Evolutionary conservation across 2,329 filamentous ascomycete species (phyloP), one percentile per base, ranked within the genome.

Genomic region (Ophiocordyceps camponoti-floridani): DNA sequence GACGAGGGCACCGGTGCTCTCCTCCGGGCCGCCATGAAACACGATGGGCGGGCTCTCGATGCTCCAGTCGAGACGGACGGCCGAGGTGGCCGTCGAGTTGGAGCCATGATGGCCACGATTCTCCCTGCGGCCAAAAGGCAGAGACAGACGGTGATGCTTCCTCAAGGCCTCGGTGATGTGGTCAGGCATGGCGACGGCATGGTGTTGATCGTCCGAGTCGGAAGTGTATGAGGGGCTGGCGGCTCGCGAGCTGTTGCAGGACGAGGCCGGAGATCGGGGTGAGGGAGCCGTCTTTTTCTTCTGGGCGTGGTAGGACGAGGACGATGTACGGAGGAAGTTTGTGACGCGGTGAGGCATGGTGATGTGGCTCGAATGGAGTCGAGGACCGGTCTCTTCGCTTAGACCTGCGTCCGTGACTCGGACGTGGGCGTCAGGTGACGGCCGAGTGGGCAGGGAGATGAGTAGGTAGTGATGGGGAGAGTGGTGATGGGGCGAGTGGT

Each of bases 11-110:
- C 89, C 89, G 3, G 81, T 82, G 53, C 87, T 94, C 51, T 75
- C 72, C 49, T 79, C 72, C 1, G 84, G 70, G 23, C 73, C 68
- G 49, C 87, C 87, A 56, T 91, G 84, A 63, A 94, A 81, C 41
- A 95, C 75, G 16, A 89, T 71, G 3, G 88, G 88, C 1, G 87
- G 86, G 12, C 84, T 93, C 67, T 95, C 88, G 50, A 95, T 82
- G 53, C 65, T 69, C 67, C 70, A 75, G 47, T 68, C 62, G 16
- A 77, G 55, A 1, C 62, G 53, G 66, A 46, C 64, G 62, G 46
- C 40, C 40, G 35, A 10, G 26, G 37, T 16, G 43, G 18, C 13
- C 11, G 18, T 12, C 16, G 4, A 40, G 27, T n/a, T n/a, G n/a
- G n/a, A n/a, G n/a, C n/a, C n/a, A 12, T 13, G 37, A 30, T 11